These are phyloP conservation scores for Candida argentea DNA, from an alignment of 805 yeast species.

Conservation along the genomic window DNA sequence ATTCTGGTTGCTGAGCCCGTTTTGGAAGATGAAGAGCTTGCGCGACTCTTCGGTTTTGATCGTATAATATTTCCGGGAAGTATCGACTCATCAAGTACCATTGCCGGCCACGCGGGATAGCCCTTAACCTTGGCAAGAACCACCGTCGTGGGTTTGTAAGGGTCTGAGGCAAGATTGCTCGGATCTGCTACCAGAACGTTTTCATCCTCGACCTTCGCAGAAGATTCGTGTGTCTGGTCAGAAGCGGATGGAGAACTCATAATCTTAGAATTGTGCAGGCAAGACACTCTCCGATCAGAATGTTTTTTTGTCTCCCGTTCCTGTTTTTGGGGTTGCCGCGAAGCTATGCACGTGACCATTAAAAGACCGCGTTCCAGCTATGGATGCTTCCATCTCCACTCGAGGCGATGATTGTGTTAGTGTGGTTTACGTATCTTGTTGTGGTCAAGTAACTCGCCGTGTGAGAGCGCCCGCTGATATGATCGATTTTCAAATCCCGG, in stretches of 20 bases:
- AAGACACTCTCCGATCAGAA: no score
- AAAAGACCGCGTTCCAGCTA: slow-evolving; percentile 15
- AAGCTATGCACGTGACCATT: neutral
- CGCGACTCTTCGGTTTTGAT: slow-evolving; percentile 37
- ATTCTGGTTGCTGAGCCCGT: slow-evolving; percentile 8
- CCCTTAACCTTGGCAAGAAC: slow-evolving; percentile 77
- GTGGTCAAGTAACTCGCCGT: neutral
- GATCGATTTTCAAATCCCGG: slow-evolving; percentile 1
- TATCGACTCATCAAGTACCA: slow-evolving; percentile 52
- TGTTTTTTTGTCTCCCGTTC: neutral
- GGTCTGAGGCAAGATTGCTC: neutral
- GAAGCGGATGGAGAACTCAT: no score
- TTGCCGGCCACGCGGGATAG: slow-evolving; percentile 87
- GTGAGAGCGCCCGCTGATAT: neutral
- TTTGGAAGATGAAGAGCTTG: neutral
- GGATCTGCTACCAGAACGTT: no score
- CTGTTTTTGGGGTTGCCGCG: neutral
- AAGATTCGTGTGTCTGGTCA: no score
- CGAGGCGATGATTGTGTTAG: slow-evolving; percentile 10
- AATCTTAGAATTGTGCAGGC: no score
- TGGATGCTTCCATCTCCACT: slow-evolving; percentile 13
- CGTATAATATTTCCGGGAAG: slow-evolving; percentile 48
- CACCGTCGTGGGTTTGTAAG: slow-evolving; percentile 4
- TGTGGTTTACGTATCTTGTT: slow-evolving; percentile 1
- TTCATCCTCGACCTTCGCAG: no score